Evolutionary conservation across 768 basidiomycete species (phyloP), one percentile per base, ranked within the genome.

Genomic region (Wakefieldia striispora): DNA sequence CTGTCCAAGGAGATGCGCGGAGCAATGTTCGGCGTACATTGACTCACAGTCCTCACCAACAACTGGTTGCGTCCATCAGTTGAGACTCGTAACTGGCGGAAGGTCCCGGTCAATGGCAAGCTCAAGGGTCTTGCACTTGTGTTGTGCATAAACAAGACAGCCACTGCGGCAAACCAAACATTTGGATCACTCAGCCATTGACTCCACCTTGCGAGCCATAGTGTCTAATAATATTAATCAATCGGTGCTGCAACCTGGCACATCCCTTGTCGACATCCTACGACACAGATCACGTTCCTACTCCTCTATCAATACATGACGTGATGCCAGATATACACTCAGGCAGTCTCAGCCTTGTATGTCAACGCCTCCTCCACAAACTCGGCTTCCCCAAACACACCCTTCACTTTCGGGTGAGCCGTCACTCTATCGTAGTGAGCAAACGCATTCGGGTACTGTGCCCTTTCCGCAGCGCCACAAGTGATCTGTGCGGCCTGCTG

Each of bases 391-490:
- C 55, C 60, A 17, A 67, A 64, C 0, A 34, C 42, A 3, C 47
- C 49, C 47, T 56, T 60, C 40, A 62, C 39, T 38, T 52, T 54
- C 6, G 58, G 53, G 20, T 61, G 59, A 4, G 44, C 43, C 0
- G 50, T 45, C 6, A 67, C 58, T 40, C 23, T 67, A 19, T 56
- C 46, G 11, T 60, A 62, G 53, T 64, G 62, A 24, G 56, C 51
- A 52, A 62, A 66, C 27, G 67, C 19, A 23, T 59, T 50, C 8
- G 58, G 51, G 43, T 67, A 67, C 44, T 35, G 49, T 4, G 43
- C 55, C 45, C 67, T 66, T 52, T 69, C 67, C 19, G 37, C 43
- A 23, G 49, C 52, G 6, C 66, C 66, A 33, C 63, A 64, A 0
- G 67, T 67, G 9, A 63, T 44, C 29, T 33, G 43, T 19, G 36